Evolutionary conservation across 768 basidiomycete genomes (phyloP).

Genomic region (Auriculariales sp.): DNA sequence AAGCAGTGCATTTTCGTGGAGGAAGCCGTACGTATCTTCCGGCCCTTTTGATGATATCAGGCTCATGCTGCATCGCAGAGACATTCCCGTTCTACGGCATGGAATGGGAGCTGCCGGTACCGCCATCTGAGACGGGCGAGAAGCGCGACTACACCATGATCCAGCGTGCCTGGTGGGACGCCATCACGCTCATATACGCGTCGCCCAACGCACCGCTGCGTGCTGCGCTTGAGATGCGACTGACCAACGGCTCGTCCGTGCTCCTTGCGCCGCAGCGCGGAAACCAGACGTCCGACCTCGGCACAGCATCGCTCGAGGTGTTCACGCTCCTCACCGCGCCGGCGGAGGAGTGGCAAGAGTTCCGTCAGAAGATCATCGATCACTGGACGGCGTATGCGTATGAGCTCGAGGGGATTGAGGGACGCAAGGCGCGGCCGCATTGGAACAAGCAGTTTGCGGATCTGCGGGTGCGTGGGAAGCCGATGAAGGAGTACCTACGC

Average conservation of each 20-base stretch:
- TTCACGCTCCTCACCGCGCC: slow-evolving; percentile 5
- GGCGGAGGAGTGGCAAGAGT: slow-evolving; percentile 2
- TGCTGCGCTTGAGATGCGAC: slow-evolving; percentile 6
- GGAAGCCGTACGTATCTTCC: slow-evolving; percentile 4
- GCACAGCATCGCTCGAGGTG: slow-evolving; percentile 4
- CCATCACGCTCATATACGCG: slow-evolving; percentile 6
- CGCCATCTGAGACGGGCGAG: neutral
- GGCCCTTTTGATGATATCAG: neutral
- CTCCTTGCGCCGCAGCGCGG: slow-evolving; percentile 6
- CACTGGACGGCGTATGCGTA: slow-evolving; percentile 5
- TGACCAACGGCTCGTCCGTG: slow-evolving; percentile 3
- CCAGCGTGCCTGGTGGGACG: slow-evolving; percentile 7
- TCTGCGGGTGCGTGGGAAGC: slow-evolving; percentile 2
- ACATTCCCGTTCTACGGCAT: slow-evolving; percentile 6
- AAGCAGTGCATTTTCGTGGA: slow-evolving; percentile 7
- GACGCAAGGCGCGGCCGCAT: slow-evolving; percentile 4
- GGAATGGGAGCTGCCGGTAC: slow-evolving; percentile 6
- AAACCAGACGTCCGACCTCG: neutral
- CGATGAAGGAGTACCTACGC: slow-evolving; percentile 8
- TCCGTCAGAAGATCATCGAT: slow-evolving; percentile 4
- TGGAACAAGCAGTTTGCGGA: slow-evolving; percentile 7
- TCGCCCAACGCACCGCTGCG: slow-evolving; percentile 3
- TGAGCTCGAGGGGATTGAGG: neutral
- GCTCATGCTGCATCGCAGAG: neutral
- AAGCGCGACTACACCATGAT: slow-evolving; percentile 5